Percentiles rank a stretch among this genome's conserved stretches.
phyloP scores from a whole-genome alignment of 768 basidiomycete species.

The Macrolepiota albuminosa region DNA sequence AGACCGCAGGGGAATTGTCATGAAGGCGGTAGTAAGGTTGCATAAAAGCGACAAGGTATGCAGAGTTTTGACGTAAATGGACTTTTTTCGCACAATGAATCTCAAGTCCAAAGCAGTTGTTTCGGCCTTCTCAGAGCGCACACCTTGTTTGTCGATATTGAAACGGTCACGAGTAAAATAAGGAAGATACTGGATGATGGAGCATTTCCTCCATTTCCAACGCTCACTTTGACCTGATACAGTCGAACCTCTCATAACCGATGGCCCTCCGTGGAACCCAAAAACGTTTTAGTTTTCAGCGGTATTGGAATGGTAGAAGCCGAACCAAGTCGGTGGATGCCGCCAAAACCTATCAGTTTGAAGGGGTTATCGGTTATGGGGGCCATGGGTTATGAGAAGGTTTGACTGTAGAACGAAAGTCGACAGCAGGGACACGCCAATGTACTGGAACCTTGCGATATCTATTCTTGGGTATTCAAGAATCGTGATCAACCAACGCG shows the following conservation, averaged over 20 bases:
- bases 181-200: constrained; percentile 64
- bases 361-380: too few species aligned
- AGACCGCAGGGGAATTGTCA: constrained; percentile 11
- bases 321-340: too few species aligned
- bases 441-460: constrained; percentile 29
- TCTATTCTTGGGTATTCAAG: constrained; percentile 14
- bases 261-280: too few species aligned
- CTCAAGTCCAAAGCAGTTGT: constrained; percentile 33
- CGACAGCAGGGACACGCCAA: constrained; percentile 46
- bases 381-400: too few species aligned
- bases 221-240: constrained; percentile 42
- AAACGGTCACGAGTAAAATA: constrained; percentile 25
- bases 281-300: constrained; percentile 18
- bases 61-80: constrained; percentile 15
- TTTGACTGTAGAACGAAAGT: constrained; percentile 11
- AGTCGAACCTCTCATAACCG: constrained; percentile 26
- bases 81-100: too few species aligned
- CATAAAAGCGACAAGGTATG: constrained; percentile 30
- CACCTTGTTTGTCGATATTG: constrained; percentile 42
- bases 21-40: not conserved
- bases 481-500: constrained; percentile 6
- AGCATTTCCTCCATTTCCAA: constrained; percentile 39
- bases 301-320: too few species aligned
- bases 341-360: too few species aligned
- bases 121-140: constrained; percentile 53